Conservation (phyloP, 805 yeast species). For the Kluyveromyces nonfermentans region DNA sequence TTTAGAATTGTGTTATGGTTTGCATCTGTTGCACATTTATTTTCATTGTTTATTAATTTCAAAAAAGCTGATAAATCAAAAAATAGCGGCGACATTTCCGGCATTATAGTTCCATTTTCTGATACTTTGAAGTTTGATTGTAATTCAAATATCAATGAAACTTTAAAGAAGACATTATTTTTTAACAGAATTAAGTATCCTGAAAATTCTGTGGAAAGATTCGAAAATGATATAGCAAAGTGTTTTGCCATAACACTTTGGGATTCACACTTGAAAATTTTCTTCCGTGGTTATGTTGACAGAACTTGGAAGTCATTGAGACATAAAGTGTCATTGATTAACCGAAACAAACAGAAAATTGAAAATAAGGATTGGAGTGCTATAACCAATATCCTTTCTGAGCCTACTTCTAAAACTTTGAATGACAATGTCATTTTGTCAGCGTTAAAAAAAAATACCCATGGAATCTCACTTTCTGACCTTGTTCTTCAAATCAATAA, state of each 20-base stretch:
- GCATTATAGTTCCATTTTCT: conserved; percentile 6
- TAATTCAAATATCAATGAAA: conserved; percentile 8
- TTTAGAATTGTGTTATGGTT: conserved; percentile 21
- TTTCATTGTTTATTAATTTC: conserved; percentile 12
- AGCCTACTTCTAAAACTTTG: conserved; percentile 19
- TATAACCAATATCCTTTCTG: conserved; percentile 20
- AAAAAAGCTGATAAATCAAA: conserved; percentile 1
- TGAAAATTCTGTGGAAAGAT: conserved; percentile 13
- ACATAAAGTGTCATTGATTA: not conserved
- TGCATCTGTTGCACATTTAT: conserved; percentile 20
- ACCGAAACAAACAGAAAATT: conserved; percentile 5
- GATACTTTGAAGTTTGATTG: conserved; percentile 13
- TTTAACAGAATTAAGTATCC: conserved; percentile 13
- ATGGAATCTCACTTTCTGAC: conserved; percentile 11
- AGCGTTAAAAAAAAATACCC: conserved; percentile 12
- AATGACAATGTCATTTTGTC: conserved; percentile 18
- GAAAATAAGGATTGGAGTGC: conserved; percentile 14
- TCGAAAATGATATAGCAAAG: conserved; percentile 15
- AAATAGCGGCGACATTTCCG: not conserved
- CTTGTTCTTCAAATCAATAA: conserved; percentile 10
- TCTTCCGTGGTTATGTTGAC: conserved; percentile 7
- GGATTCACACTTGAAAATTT: conserved; percentile 14
- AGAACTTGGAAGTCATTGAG: conserved; percentile 11
- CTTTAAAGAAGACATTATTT: conserved; percentile 13
- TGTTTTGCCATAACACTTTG: conserved; percentile 19